phyloP scores from a whole-genome alignment of 2,329 filamentous ascomycete species.

The Lasiodiplodia theobromae region DNA sequence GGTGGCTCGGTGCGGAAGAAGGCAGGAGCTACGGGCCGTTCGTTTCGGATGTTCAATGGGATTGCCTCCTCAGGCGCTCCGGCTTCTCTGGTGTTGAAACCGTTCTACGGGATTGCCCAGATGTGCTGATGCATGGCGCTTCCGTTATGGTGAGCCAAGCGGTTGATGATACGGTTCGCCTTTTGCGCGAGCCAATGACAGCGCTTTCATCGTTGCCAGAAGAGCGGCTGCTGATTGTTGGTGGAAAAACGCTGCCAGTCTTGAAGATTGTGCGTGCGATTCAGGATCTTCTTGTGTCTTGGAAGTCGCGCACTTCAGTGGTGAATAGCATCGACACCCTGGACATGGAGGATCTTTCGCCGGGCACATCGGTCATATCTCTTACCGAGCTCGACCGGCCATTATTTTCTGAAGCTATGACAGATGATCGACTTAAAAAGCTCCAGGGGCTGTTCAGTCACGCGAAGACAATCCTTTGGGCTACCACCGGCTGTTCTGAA shows the following conservation, averaged over 20 bases:
- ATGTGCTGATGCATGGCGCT: neutral
- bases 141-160: slow-evolving; percentile 34
- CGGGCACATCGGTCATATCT: slow-evolving; percentile 3
- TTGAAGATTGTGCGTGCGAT: neutral
- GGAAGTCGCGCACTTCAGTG: neutral
- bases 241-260: slow-evolving; percentile 7
- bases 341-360: neutral
- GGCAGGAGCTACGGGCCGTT: slow-evolving; percentile 39
- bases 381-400: slow-evolving; percentile 16
- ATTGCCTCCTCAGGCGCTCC: neutral
- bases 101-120: neutral
- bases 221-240: neutral
- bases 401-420: neutral
- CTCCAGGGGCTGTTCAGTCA: neutral
- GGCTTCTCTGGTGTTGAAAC: slow-evolving; percentile 7
- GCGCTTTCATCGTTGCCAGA: neutral
- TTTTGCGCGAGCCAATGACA: slow-evolving; percentile 31
- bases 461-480: slow-evolving; percentile 8
- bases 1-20: slow-evolving; percentile 46
- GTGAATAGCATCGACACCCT: neutral
- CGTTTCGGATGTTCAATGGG: slow-evolving; percentile 2
- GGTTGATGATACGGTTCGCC: slow-evolving; percentile 32
- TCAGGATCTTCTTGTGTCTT: neutral
- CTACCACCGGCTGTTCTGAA: neutral
- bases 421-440: neutral